A percentile compares a stretch with the other conserved stretches of the same genome.
Conservation (phyloP, 495 filamentous ascomycete genomes). For the Neurospora sp. region DNA sequence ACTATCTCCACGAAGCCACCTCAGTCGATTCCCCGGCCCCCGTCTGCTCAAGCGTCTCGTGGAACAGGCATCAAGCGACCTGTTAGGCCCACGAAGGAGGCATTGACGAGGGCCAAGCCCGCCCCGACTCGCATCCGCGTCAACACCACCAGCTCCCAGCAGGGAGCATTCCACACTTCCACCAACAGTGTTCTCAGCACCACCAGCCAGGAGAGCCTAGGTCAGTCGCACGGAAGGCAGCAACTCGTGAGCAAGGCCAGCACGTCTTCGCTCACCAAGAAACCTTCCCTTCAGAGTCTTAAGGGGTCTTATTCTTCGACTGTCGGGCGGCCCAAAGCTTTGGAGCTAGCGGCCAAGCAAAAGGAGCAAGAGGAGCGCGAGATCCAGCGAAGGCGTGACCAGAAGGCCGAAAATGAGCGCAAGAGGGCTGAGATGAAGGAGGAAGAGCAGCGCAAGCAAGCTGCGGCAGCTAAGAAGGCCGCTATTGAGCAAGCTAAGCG, state of each 20-base stretch:
- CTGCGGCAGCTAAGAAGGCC: slow-evolving; percentile 50
- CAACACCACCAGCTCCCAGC: slow-evolving; percentile 57
- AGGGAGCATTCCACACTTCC: slow-evolving; percentile 47
- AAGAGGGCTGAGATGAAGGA: slow-evolving; percentile 50
- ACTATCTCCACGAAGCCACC: slow-evolving; percentile 40
- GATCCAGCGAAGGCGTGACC: slow-evolving; percentile 66
- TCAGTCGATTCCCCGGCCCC: slow-evolving; percentile 43
- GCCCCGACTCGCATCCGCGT: slow-evolving; percentile 74
- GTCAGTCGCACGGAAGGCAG: slow-evolving; percentile 22
- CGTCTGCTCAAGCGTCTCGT: slow-evolving; percentile 38
- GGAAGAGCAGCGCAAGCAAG: slow-evolving; percentile 32
- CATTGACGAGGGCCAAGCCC: slow-evolving; percentile 54
- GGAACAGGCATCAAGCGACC: slow-evolving; percentile 51
- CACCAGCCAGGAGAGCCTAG: slow-evolving; percentile 49
- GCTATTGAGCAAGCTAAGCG: slow-evolving; percentile 58
- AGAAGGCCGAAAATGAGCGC: slow-evolving; percentile 66
- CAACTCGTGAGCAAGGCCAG: slow-evolving; percentile 53
- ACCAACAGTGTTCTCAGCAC: slow-evolving; percentile 44
- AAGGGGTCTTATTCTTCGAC: slow-evolving; percentile 58
- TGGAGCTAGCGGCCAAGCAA: slow-evolving; percentile 59
- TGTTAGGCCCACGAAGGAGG: slow-evolving; percentile 60
- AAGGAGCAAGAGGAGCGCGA: slow-evolving; percentile 71
- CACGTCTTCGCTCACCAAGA: slow-evolving; percentile 53
- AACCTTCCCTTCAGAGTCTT: slow-evolving; percentile 54
- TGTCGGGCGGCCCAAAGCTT: slow-evolving; percentile 45